These are phyloP conservation scores for Geotrichum histeridarum DNA, from an alignment of 1,139 yeast genomes.

Conservation along the genomic window DNA sequence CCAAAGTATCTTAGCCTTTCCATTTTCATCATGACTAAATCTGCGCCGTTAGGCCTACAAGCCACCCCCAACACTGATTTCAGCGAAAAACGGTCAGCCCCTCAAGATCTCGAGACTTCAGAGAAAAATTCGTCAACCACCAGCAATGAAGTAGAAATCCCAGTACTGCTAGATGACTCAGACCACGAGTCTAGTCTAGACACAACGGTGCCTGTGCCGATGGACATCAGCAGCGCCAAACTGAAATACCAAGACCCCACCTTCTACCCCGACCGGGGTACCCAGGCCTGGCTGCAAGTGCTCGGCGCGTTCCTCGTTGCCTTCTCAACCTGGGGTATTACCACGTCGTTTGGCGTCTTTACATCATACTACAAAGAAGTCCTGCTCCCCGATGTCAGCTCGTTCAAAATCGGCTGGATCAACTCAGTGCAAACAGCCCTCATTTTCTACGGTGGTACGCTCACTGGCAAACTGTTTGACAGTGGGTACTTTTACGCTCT, in stretches of 20 bases:
- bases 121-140: no score
- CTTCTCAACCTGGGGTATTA: constrained; percentile 53
- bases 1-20: no score
- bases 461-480: constrained; percentile 41
- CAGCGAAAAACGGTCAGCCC: no score
- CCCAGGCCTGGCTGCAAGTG: constrained; percentile 34
- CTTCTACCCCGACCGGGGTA: constrained; percentile 33
- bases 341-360: constrained; percentile 57
- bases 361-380: constrained; percentile 52
- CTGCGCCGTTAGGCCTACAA: no score
- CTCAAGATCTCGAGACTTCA: no score
- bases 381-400: constrained; percentile 42
- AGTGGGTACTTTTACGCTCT: constrained; percentile 28
- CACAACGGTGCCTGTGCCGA: no score
- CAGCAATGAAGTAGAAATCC: no score
- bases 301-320: constrained; percentile 45
- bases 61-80: no score
- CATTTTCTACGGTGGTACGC: constrained; percentile 53
- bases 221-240: no score
- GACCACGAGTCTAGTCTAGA: no score
- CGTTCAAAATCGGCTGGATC: constrained; percentile 31
- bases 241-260: constrained; percentile 7
- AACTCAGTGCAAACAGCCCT: constrained; percentile 30
- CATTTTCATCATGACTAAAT: no score
- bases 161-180: no score